phyloP scores from a whole-genome alignment of 768 basidiomycete genomes.

The Strobilomyces confusus region DNA sequence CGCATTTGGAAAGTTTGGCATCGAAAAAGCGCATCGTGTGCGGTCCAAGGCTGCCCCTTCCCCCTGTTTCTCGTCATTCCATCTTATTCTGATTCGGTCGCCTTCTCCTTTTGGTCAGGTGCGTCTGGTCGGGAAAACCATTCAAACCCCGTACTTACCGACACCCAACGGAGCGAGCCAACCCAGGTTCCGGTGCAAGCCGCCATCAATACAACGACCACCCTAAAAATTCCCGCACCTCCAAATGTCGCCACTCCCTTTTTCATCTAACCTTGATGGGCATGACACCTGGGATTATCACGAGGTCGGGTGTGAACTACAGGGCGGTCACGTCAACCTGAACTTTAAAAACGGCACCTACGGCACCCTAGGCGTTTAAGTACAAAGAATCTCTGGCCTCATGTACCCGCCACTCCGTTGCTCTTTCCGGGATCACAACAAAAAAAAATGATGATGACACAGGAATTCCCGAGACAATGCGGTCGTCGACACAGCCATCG shows the following conservation, averaged over 20 bases:
- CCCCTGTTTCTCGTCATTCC: conserved; percentile 13
- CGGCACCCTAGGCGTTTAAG: not conserved
- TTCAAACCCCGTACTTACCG: conserved; percentile 7
- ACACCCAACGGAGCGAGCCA: not conserved
- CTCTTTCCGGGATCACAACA: conserved; percentile 5
- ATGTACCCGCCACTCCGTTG: not conserved
- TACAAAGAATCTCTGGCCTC: not conserved
- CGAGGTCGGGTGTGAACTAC: conserved; percentile 13
- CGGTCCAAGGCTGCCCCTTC: not conserved
- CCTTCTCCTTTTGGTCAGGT: not conserved
- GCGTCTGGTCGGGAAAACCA: not conserved
- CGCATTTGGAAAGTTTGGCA: conserved; percentile 27
- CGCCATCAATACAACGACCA: not conserved
- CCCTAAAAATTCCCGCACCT: conserved; percentile 12
- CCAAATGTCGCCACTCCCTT: conserved; percentile 5
- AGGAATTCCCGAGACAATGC: not conserved
- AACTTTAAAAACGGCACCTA: conserved; percentile 5
- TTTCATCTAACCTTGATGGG: conserved; percentile 26
- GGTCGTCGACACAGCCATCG: conserved; percentile 14
- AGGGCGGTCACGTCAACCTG: conserved; percentile 8
- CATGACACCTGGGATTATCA: not conserved
- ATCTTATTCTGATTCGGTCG: not conserved
- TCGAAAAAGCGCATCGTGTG: conserved; percentile 18
- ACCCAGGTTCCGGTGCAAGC: not conserved
- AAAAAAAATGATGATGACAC: not conserved